Conservation (phyloP, 345 rosid species). For the Syzygium aqueum region DNA sequence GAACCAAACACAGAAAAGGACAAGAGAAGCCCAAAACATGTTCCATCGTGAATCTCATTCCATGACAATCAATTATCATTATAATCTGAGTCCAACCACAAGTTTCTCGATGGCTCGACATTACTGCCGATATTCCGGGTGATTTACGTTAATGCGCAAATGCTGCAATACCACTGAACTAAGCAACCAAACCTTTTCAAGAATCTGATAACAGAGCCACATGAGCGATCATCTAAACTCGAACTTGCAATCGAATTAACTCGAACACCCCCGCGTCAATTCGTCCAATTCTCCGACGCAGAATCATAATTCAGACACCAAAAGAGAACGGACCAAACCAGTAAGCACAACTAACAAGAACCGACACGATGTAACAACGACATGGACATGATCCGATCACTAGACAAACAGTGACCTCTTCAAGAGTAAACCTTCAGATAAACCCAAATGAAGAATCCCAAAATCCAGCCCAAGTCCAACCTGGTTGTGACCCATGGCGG, state of each 20-base stretch:
- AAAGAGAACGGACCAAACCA: background rate
- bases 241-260: background rate
- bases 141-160: background rate
- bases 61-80: background rate
- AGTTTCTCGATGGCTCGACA: background rate
- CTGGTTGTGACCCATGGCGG: constrained; percentile 93
- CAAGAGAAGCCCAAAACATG: background rate
- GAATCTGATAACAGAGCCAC: background rate
- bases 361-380: background rate
- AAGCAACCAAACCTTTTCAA: background rate
- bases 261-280: background rate
- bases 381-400: background rate
- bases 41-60: background rate
- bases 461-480: constrained; percentile 19
- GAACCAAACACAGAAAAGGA: background rate
- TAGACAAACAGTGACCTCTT: background rate
- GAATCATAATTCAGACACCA: background rate
- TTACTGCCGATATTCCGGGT: background rate
- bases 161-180: background rate
- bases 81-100: background rate
- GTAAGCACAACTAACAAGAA: background rate
- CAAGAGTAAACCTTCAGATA: background rate
- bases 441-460: background rate
- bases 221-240: background rate
- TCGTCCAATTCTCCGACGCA: background rate